Percentiles rank a stretch among this genome's conserved stretches.
phyloP scores from a whole-genome alignment of 1,284 basidiomycete genomes.

The Puccinia triticina region DNA sequence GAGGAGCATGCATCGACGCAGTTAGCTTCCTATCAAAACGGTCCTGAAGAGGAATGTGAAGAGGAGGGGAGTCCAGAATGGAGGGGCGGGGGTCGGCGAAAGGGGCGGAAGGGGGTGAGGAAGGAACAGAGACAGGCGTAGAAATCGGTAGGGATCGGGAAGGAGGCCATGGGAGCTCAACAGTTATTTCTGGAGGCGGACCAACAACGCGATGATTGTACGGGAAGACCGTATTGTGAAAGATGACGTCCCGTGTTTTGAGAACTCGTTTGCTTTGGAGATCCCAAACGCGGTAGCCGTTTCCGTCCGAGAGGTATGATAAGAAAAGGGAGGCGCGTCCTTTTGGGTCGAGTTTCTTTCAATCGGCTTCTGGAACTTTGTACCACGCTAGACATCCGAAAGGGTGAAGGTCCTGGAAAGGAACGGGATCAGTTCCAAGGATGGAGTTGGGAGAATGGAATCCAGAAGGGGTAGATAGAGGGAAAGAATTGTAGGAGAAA shows the following conservation, averaged over 20 bases:
- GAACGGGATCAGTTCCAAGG: background rate
- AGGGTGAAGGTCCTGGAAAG: background rate
- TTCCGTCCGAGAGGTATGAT: constrained; percentile 3
- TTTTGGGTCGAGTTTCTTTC: too few relatives aligned
- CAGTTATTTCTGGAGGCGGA: background rate
- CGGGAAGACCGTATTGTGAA: background rate
- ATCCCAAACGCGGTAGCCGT: constrained; percentile 13
- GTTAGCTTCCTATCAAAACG: background rate
- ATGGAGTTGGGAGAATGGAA: background rate
- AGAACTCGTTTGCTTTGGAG: background rate
- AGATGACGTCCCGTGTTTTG: constrained; percentile 4
- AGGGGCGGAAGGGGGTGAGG: background rate
- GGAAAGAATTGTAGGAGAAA: too few relatives aligned
- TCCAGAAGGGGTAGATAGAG: too few relatives aligned
- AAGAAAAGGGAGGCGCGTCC: too few relatives aligned
- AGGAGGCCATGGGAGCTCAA: background rate
- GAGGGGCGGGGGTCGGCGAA: too few relatives aligned
- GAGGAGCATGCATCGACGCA: background rate
- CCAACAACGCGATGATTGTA: too few relatives aligned
- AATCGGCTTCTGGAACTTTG: too few relatives aligned
- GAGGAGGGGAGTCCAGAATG: too few relatives aligned
- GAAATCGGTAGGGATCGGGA: background rate
- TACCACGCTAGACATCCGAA: constrained; percentile 17
- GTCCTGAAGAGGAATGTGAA: background rate
- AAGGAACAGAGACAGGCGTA: background rate